A percentile compares a stretch with the other conserved stretches of the same genome.
phyloP scores from a whole-genome alignment of 768 basidiomycete genomes.

The Cytidiella melzeri region DNA sequence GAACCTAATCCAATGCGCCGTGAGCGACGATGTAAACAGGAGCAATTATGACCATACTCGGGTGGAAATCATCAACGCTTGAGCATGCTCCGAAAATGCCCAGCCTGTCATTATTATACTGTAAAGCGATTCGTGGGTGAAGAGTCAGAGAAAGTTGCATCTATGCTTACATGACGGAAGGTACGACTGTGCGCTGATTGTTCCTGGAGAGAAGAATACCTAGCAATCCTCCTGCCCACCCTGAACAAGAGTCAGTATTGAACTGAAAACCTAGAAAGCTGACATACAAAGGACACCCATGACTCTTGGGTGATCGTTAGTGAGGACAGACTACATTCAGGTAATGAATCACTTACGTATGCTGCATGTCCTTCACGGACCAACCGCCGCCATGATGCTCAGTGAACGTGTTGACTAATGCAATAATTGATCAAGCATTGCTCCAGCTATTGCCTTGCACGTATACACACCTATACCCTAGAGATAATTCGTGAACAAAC shows the following conservation, averaged over 20 bases:
- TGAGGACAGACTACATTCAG: slow-evolving; percentile 3
- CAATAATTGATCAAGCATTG: background rate
- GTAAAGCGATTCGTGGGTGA: background rate
- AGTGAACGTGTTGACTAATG: slow-evolving; percentile 85
- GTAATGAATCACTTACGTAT: slow-evolving; percentile 79
- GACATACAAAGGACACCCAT: slow-evolving; percentile 66
- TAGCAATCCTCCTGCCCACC: slow-evolving; percentile 91
- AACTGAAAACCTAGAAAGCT: background rate
- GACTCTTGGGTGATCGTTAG: slow-evolving; percentile 36
- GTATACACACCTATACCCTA: slow-evolving; percentile 51
- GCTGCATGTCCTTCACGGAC: slow-evolving; percentile 94
- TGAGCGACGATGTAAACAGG: slow-evolving; percentile 3
- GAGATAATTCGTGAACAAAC: background rate
- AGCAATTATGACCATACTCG: slow-evolving; percentile 39
- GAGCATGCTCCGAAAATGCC: slow-evolving; percentile 89
- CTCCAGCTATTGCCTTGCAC: background rate
- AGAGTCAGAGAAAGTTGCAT: background rate
- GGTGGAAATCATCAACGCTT: slow-evolving; percentile 79
- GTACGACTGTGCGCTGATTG: slow-evolving; percentile 80
- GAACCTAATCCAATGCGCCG: slow-evolving; percentile 45
- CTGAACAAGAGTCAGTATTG: slow-evolving; percentile 28
- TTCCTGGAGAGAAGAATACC: slow-evolving; percentile 79
- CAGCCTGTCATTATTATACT: slow-evolving; percentile 90
- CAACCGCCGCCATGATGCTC: slow-evolving; percentile 78
- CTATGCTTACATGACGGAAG: slow-evolving; percentile 61